phyloP scores from a whole-genome alignment of 345 rosid species.

The Aquilaria yunnanensis region DNA sequence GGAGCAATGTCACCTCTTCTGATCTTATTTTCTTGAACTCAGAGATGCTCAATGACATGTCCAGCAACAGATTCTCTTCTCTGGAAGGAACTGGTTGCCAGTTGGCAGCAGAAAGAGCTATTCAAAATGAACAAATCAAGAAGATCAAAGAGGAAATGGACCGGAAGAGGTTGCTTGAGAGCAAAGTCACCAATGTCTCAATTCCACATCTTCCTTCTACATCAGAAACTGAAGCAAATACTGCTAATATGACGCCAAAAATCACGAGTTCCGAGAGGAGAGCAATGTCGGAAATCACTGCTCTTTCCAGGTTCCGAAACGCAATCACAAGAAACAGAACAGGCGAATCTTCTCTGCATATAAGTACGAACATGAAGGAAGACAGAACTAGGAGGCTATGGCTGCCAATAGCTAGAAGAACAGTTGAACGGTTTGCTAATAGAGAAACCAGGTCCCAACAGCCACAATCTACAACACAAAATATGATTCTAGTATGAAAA shows the following conservation, averaged over 20 bases:
- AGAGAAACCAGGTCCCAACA: slow-evolving; percentile 43
- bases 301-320: slow-evolving; percentile 44
- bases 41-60: slow-evolving; percentile 50
- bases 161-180: slow-evolving; percentile 50
- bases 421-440: slow-evolving; percentile 71
- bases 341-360: slow-evolving; percentile 14
- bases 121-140: slow-evolving; percentile 25
- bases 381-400: slow-evolving; percentile 50
- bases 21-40: slow-evolving; percentile 70
- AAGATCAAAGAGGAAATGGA: slow-evolving; percentile 63
- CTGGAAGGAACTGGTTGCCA: background rate
- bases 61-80: slow-evolving; percentile 48
- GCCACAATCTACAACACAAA: slow-evolving; percentile 17
- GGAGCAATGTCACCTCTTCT: slow-evolving; percentile 88
- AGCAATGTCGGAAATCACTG: slow-evolving; percentile 73
- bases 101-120: slow-evolving; percentile 4
- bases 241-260: slow-evolving; percentile 18
- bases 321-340: slow-evolving; percentile 19
- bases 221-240: slow-evolving; percentile 14
- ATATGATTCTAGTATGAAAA: slow-evolving; percentile 28
- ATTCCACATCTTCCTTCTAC: slow-evolving; percentile 16
- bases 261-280: slow-evolving; percentile 36
- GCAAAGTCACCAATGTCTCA: slow-evolving; percentile 24
- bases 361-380: slow-evolving; percentile 24
- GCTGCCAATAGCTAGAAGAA: slow-evolving; percentile 74